Evolutionary conservation across 768 basidiomycete species (phyloP).

Genomic region (Rhizopogon roseolus): DNA sequence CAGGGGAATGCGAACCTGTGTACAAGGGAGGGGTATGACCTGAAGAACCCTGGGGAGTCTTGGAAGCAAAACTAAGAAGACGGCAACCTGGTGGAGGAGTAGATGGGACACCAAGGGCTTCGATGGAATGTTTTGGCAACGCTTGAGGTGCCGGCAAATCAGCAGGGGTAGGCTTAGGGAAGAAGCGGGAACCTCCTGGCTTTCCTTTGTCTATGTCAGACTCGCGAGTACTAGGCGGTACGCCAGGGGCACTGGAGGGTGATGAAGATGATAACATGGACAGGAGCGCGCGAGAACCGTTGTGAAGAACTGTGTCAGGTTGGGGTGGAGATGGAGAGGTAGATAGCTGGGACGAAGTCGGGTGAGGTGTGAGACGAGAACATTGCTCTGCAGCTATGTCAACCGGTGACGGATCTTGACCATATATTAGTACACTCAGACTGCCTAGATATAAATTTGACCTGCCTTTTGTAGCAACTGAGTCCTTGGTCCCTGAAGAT

Average conservation of each 20-base stretch:
- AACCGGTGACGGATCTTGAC: background rate
- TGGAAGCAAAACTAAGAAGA: constrained; percentile 35
- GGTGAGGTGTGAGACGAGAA: background rate
- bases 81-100: constrained; percentile 33
- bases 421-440: background rate
- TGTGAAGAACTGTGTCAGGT: constrained; percentile 4
- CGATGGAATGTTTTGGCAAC: constrained; percentile 21
- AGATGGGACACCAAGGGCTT: constrained; percentile 34
- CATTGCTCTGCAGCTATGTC: background rate
- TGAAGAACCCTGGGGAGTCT: constrained; percentile 17
- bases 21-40: constrained; percentile 11
- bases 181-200: constrained; percentile 30
- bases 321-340: constrained; percentile 12
- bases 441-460: background rate
- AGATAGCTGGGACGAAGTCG: constrained; percentile 5
- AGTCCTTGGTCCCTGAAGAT: background rate
- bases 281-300: constrained; percentile 2
- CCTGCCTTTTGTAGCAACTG: constrained; percentile 8
- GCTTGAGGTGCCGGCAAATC: constrained; percentile 14
- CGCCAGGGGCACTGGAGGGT: constrained; percentile 5
- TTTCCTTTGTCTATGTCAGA: constrained; percentile 16
- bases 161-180: constrained; percentile 26
- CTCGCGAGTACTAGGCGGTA: constrained; percentile 5
- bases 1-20: constrained; percentile 18
- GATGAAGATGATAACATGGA: constrained; percentile 10